Conservation (phyloP, 192 early-diverging fungal species). For the Coemansia sp. region DNA sequence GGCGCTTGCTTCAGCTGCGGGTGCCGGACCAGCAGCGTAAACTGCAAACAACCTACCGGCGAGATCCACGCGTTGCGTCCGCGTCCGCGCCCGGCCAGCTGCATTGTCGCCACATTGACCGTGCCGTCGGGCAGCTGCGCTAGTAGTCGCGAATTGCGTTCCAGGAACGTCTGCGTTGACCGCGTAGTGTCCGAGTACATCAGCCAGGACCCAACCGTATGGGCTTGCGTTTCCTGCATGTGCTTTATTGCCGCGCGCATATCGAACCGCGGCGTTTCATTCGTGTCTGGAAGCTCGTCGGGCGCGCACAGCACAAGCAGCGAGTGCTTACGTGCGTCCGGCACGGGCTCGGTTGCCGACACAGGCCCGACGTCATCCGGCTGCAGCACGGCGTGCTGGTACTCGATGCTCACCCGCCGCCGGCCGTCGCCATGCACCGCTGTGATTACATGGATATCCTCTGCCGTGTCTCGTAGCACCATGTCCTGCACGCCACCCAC, state of each 20-base stretch:
- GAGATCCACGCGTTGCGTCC: slow-evolving; percentile 96
- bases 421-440: slow-evolving; percentile 10
- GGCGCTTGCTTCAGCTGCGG: slow-evolving; percentile 56
- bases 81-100: slow-evolving; percentile 85
- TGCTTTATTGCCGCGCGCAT: slow-evolving; percentile 53
- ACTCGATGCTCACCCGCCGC: slow-evolving; percentile 29
- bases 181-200: slow-evolving; percentile 75
- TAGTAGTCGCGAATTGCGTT: slow-evolving; percentile 77
- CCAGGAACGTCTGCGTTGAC: slow-evolving; percentile 93
- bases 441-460: slow-evolving; percentile 44
- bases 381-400: slow-evolving; percentile 23
- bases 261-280: slow-evolving; percentile 61
- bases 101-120: slow-evolving; percentile 75
- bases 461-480: slow-evolving; percentile 26
- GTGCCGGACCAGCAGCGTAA: slow-evolving; percentile 80
- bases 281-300: slow-evolving; percentile 37
- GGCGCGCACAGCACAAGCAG: slow-evolving; percentile 51
- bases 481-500: slow-evolving; percentile 14
- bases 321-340: slow-evolving; percentile 24
- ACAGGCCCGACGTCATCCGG: slow-evolving; percentile 3
- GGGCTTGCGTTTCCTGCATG: slow-evolving; percentile 49
- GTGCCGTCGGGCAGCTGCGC: slow-evolving; percentile 72
- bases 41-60: slow-evolving; percentile 84
- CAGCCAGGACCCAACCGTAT: slow-evolving; percentile 68
- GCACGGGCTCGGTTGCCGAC: background rate